Evolutionary conservation across 495 filamentous ascomycete genomes (phyloP).

Genomic region (Penicillium soppii): DNA sequence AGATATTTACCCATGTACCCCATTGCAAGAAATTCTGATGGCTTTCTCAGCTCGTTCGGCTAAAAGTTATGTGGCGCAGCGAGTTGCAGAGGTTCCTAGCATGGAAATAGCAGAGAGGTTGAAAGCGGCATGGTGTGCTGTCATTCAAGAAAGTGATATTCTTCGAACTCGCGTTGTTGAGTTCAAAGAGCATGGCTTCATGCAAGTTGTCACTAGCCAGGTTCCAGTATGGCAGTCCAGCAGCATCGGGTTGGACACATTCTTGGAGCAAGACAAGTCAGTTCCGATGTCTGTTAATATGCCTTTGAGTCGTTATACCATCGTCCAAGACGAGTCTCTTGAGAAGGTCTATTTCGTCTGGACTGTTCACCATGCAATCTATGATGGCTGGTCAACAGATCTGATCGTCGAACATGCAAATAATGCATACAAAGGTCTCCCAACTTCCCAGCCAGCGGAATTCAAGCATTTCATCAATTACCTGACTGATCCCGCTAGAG

Average conservation of each 20-base stretch:
- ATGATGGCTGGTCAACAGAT: slow-evolving; percentile 47
- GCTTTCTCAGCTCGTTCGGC: slow-evolving; percentile 46
- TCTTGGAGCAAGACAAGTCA: slow-evolving; percentile 40
- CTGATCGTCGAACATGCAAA: slow-evolving; percentile 49
- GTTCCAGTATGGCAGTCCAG: slow-evolving; percentile 23
- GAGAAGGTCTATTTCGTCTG: slow-evolving; percentile 40
- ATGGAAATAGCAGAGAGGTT: slow-evolving; percentile 25
- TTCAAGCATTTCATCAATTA: slow-evolving; percentile 33
- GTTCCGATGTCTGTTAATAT: slow-evolving; percentile 44
- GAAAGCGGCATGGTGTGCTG: slow-evolving; percentile 39
- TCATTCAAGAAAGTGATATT: slow-evolving; percentile 38
- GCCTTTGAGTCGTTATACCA: slow-evolving; percentile 44
- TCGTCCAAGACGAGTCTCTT: slow-evolving; percentile 29
- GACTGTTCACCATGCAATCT: slow-evolving; percentile 17
- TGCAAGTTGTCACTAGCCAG: slow-evolving; percentile 49
- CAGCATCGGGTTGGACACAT: slow-evolving; percentile 34
- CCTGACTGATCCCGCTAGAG: slow-evolving; percentile 17
- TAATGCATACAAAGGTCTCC: slow-evolving; percentile 17
- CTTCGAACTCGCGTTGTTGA: slow-evolving; percentile 54
- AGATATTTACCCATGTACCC: slow-evolving; percentile 30
- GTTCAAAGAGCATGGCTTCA: slow-evolving; percentile 35
- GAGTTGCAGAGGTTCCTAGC: slow-evolving; percentile 28
- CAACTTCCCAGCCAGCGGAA: slow-evolving; percentile 5
- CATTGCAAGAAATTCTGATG: slow-evolving; percentile 57
- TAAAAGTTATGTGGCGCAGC: slow-evolving; percentile 52